Percentiles rank a stretch among this genome's conserved stretches.
Evolutionary conservation across 768 basidiomycete genomes (phyloP).

Genomic region (Lepiota brunneoincarnata): DNA sequence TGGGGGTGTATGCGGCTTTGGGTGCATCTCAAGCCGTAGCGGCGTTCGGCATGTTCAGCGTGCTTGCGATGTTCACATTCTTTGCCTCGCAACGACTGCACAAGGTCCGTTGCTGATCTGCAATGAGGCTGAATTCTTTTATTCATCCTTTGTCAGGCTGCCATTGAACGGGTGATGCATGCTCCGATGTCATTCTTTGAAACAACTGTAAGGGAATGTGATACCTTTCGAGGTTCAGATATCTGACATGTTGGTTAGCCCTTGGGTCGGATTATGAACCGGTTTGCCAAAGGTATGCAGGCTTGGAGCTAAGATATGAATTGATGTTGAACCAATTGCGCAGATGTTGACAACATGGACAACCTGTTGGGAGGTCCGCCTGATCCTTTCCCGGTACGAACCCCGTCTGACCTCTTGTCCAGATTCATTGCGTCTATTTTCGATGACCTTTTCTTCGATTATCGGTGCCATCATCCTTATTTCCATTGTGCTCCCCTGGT

Average conservation of each 20-base stretch:
- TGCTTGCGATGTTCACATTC: constrained; percentile 67
- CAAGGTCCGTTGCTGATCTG: constrained; percentile 32
- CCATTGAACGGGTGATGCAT: constrained; percentile 70
- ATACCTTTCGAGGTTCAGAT: background rate
- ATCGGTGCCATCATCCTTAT: constrained; percentile 78
- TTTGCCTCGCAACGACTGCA: constrained; percentile 75
- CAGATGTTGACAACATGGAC: constrained; percentile 80
- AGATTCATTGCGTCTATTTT: constrained; percentile 76
- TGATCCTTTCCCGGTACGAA: background rate
- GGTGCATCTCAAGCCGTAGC: constrained; percentile 69
- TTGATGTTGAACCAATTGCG: background rate
- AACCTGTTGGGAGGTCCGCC: constrained; percentile 57
- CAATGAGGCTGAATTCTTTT: background rate
- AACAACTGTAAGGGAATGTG: constrained; percentile 56
- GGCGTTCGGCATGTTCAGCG: constrained; percentile 64
- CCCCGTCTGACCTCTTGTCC: background rate
- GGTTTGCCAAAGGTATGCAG: constrained; percentile 71
- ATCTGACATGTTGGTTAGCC: constrained; percentile 39
- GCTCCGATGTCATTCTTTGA: constrained; percentile 93
- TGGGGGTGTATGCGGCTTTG: constrained; percentile 77
- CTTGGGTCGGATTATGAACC: constrained; percentile 85
- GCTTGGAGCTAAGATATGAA: background rate
- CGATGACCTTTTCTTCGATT: constrained; percentile 59
- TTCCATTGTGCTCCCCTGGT: constrained; percentile 78
- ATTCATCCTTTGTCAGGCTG: constrained; percentile 35